Conservation (phyloP, 2,329 filamentous ascomycete species). For the Thielaviopsis punctulata region DNA sequence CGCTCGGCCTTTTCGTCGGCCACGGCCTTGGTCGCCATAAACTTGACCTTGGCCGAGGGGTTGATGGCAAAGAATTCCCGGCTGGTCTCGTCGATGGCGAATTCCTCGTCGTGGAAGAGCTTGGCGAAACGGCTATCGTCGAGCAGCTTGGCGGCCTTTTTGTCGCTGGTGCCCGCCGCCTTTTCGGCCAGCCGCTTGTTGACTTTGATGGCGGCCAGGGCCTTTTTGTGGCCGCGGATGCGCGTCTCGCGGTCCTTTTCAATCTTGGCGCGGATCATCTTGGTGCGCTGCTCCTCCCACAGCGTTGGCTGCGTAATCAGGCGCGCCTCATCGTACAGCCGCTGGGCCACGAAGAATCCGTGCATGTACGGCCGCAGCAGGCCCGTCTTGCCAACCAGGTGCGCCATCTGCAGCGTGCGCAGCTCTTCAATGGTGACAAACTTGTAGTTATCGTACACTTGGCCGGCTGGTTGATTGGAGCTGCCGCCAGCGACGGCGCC, state of each 20-base stretch:
- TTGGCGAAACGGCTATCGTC: conserved; percentile 73
- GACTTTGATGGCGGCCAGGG: conserved; percentile 51
- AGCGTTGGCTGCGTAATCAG: conserved; percentile 88
- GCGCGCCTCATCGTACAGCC: conserved; percentile 85
- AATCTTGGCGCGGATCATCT: conserved; percentile 85
- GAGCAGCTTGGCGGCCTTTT: conserved; percentile 41
- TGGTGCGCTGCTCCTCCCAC: conserved; percentile 80
- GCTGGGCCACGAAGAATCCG: conserved; percentile 91
- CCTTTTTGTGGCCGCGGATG: conserved; percentile 84
- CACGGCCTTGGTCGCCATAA: conserved; percentile 7
- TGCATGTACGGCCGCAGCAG: conserved; percentile 95
- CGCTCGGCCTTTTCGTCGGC: conserved; percentile 26
- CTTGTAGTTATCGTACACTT: conserved; percentile 98
- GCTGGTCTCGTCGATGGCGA: conserved; percentile 76
- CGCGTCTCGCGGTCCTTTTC: conserved; percentile 91
- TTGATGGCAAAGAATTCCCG: conserved; percentile 80
- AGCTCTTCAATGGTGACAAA: conserved; percentile 84
- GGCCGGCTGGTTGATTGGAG: conserved; percentile 38
- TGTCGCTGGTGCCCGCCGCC: conserved; percentile 40
- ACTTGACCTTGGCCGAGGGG: conserved; percentile 45
- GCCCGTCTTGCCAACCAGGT: conserved; percentile 79
- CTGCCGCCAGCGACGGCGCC: conserved; percentile 11
- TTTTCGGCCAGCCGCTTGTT: conserved; percentile 71
- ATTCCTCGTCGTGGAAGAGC: conserved; percentile 86
- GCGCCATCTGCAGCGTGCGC: conserved; percentile 67